Evolutionary conservation across 2,329 filamentous ascomycete genomes (phyloP), one percentile per base, ranked within the genome.

Genomic region (Aspergillus candidus): DNA sequence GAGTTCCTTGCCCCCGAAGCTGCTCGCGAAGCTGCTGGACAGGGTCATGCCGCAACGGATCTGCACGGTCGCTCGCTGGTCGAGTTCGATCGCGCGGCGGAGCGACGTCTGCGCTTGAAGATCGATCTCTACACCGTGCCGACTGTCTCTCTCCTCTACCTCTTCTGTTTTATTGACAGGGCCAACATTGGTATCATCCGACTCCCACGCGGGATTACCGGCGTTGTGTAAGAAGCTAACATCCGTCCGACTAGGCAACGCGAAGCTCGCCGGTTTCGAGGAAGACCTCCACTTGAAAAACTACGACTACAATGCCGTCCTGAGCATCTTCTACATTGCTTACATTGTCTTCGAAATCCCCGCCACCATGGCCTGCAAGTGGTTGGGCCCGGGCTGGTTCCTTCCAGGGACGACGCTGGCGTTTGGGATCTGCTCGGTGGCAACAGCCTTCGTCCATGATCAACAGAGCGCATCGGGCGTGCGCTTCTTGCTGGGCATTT

Each of bases 301-400:
- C 18, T 80, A 84, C 57, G 82, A 86, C 58, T 88, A 86, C 69
- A 88, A 88, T 57, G 66, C 67, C 18, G 70, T 86, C 2, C 72
- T 88, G 3, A 82, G 82, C 11, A 60, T 81, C 50, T 88, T 88
- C 66, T 88, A 84, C 63, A 73, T 88, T 58, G 79, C 78, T 6
- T 88, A 88, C 63, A 86, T 87, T 54, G 18, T 87, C 38, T 85
- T 84, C 52, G 79, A 87, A 61, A 83, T 88, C 34, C 84, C 85
- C 0, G 73, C 73, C 43, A 88, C 81, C 50, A 74, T 88, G 47
- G 63, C 72, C 13, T 87, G 83, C 71, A 88, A 88, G 62, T 80
- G 73, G 70, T 69, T 87, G 4, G 84, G 84, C 0, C 84, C 84
- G 0, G 83, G 82, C 31, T 86, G 81, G 80, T 88, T 82, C 59